Evolutionary conservation across 228 moss, liverwort and hornwort species (phyloP), one percentile per base, ranked within the genome.

Genomic region (Sphagnum fallax): DNA sequence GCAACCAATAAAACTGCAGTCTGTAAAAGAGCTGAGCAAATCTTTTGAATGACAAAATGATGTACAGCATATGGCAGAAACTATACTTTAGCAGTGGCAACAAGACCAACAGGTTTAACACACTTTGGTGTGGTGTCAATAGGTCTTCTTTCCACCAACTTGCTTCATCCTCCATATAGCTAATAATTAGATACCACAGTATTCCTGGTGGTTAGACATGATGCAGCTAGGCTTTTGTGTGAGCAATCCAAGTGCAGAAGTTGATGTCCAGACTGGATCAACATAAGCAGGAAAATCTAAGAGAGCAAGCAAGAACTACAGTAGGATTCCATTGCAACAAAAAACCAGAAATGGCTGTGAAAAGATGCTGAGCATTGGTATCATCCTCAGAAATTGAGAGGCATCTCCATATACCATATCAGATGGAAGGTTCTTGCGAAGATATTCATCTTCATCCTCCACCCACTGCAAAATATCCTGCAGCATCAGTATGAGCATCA

Each of bases 391-490:
- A n/a, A 11, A n/a, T 8, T 64, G 10, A 11, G 47, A 64, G 10
- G 64, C 15, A 11, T 8, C 16, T n/a, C 68, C 74, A 69, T 77
- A 55, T 78, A 88, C 88, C 84, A 78, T 75, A n/a, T 80, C 84
- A 63, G 81, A 79, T 57, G 84, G 80, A 48, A 88, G 84, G 62
- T 82, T 77, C 52, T 88, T 82, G 62, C 84, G 75, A 48, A 85
- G 62, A 59, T 84, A 88, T 73, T 88, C 85, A 72, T 82, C 88
- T 74, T 88, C 88, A 49, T 80, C 84, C 74, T 88, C 84, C 53
- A 57, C 70, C 88, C 85, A 88, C 67, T 88, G 82, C 48, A 71
- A 62, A 72, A 78, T 72, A 74, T 88, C 85, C 88, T 88, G 68
- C 57, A 79, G 51, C 60, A 77, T 16, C 47, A 52, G 1, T 32